Percentiles rank a stretch among this genome's conserved stretches.
Conservation (phyloP, 805 yeast species). For the Cyberlindnera mrakii region DNA sequence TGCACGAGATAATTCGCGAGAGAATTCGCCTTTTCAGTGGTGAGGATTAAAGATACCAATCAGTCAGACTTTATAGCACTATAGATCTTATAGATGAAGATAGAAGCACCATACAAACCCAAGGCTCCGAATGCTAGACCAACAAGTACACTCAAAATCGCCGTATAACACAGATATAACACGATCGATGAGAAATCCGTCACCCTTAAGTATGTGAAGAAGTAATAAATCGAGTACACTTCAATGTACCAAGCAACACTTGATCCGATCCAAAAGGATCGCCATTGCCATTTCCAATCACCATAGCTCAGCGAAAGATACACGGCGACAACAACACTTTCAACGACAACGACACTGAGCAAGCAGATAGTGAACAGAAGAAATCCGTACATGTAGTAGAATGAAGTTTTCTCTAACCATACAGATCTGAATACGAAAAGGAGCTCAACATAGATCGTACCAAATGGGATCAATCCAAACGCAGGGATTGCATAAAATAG, state of each 20-base stretch:
- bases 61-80: constrained; percentile 52
- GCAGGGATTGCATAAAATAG: constrained; percentile 29
- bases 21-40: not conserved
- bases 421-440: constrained; percentile 66
- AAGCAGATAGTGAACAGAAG: constrained; percentile 55
- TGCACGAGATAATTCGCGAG: no score
- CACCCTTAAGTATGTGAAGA: constrained; percentile 48
- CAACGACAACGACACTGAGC: constrained; percentile 57
- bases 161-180: constrained; percentile 67
- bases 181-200: constrained; percentile 62
- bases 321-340: constrained; percentile 64
- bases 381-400: constrained; percentile 77
- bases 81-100: constrained; percentile 60
- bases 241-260: constrained; percentile 70
- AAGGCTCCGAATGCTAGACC: constrained; percentile 74
- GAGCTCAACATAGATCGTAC: constrained; percentile 74
- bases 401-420: constrained; percentile 76
- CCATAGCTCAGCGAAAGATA: constrained; percentile 55
- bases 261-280: constrained; percentile 62
- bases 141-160: constrained; percentile 53
- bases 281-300: constrained; percentile 77
- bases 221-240: constrained; percentile 63
- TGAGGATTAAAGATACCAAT: constrained; percentile 1
- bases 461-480: constrained; percentile 74
- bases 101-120: constrained; percentile 59